phyloP scores from a whole-genome alignment of 768 basidiomycete species.

The Aureoboletus auriporus region DNA sequence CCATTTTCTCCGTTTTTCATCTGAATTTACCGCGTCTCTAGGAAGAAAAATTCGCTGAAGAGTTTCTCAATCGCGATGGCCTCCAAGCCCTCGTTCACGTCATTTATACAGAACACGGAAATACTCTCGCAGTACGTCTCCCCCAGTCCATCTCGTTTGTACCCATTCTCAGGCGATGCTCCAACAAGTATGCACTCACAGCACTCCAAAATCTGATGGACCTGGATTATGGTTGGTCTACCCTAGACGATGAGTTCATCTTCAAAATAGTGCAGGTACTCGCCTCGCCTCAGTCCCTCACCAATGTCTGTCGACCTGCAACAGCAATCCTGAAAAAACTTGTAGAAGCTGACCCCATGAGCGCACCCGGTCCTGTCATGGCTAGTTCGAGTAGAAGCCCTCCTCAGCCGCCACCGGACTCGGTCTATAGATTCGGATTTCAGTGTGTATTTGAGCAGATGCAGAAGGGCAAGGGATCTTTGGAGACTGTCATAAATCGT shows the following conservation, averaged over 20 bases:
- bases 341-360: conserved; percentile 79
- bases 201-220: conserved; percentile 90
- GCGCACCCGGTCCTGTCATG: conserved; percentile 52
- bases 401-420: conserved; percentile 56
- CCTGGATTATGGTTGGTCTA: conserved; percentile 76
- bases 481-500: conserved; percentile 80
- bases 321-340: conserved; percentile 87
- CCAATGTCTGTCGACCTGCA: conserved; percentile 91
- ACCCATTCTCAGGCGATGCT: conserved; percentile 6
- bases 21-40: conserved; percentile 24
- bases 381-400: conserved; percentile 59
- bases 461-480: conserved; percentile 60
- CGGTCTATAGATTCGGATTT: conserved; percentile 82
- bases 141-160: neutral
- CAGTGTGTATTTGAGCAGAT: conserved; percentile 79
- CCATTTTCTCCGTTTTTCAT: neutral
- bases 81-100: conserved; percentile 66
- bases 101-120: conserved; percentile 66
- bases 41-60: conserved; percentile 81
- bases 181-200: conserved; percentile 69
- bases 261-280: conserved; percentile 74
- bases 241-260: conserved; percentile 70
- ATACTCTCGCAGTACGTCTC: conserved; percentile 72
- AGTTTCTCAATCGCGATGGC: conserved; percentile 73
- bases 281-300: conserved; percentile 66